These are phyloP conservation scores for Fusarium secorum DNA, from an alignment of 2,329 filamentous ascomycete species.

Conservation along the genomic window DNA sequence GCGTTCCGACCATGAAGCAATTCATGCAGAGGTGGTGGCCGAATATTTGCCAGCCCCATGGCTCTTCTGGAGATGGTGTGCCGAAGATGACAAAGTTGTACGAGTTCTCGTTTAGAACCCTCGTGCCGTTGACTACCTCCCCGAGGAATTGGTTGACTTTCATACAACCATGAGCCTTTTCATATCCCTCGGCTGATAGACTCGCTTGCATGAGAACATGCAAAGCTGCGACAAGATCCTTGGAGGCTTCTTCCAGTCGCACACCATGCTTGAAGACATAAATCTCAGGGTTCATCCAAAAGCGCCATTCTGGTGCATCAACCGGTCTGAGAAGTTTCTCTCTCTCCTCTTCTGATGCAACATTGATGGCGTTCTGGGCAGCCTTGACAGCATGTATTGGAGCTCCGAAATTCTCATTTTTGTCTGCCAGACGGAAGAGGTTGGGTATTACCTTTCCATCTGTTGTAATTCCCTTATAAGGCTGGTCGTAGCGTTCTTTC, in stretches of 20 bases:
- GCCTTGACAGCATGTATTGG: background rate
- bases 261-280: constrained; percentile 71
- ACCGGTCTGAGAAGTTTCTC: constrained; percentile 63
- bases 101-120: constrained; percentile 74
- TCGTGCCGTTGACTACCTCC: constrained; percentile 65
- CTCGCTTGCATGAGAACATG: constrained; percentile 64
- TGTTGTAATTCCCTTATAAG: constrained; percentile 16
- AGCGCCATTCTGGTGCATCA: constrained; percentile 73
- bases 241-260: constrained; percentile 66
- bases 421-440: constrained; percentile 7
- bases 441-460: constrained; percentile 7
- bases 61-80: constrained; percentile 59
- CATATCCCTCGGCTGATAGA: constrained; percentile 73
- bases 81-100: constrained; percentile 80
- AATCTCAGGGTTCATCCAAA: constrained; percentile 74
- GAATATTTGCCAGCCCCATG: constrained; percentile 78
- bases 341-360: constrained; percentile 49
- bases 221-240: constrained; percentile 56
- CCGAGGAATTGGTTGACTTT: constrained; percentile 77
- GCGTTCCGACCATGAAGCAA: constrained; percentile 68
- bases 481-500: constrained; percentile 8
- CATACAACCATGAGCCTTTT: constrained; percentile 73
- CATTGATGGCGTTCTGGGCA: background rate
- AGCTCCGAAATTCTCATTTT: constrained; percentile 7
- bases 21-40: constrained; percentile 79